Evolutionary conservation across 345 rosid genomes (phyloP), one percentile per base, ranked within the genome.

Genomic region (Combretum micranthum): DNA sequence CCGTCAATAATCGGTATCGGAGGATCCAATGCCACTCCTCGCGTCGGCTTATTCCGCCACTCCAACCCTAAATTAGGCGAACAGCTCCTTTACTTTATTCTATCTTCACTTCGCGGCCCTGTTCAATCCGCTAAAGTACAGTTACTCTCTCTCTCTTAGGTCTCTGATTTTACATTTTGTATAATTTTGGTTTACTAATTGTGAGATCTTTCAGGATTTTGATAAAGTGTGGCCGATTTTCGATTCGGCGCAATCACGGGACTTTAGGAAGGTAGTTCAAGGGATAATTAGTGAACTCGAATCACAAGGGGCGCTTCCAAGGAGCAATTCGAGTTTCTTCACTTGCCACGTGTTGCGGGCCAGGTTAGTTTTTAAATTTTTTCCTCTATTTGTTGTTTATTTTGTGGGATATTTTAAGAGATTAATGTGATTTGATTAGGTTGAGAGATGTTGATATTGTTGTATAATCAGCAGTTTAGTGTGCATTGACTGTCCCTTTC

Each of bases 141-240:
- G 45, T 18, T 26, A 54, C 45, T 55, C 53, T 45, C 52, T 47
- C n/a, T 52, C 51, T 51, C 22, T 7, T 16, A 2, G 9, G 57
- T 16, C 32, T 13, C 10, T 37, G 45, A 12, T 20, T 26, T 54
- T 22, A 44, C 19, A 54, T 26, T n/a, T 26, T 60, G 15, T 58
- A 22, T 53, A 4, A 42, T 15, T 66, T 43, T 60, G 32, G 23
- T 60, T 60, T 42, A 52, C 60, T 57, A 60, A 52, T 46, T 8
- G 58, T 26, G 57, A 64, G 85, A 78, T 80, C 77, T 87, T 69
- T 61, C 81, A 93, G 97, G 97, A 93, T 87, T 93, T 93, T 70
- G 97, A 93, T 57, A 87, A 81, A 79, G 96, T 93, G 21, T 93
- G 97, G 99, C 99, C 99, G 64, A 89, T 93, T 87, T 93, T 93